Evolutionary conservation across 495 filamentous ascomycete genomes (phyloP).

Genomic region (Parachaetomium inaequale): DNA sequence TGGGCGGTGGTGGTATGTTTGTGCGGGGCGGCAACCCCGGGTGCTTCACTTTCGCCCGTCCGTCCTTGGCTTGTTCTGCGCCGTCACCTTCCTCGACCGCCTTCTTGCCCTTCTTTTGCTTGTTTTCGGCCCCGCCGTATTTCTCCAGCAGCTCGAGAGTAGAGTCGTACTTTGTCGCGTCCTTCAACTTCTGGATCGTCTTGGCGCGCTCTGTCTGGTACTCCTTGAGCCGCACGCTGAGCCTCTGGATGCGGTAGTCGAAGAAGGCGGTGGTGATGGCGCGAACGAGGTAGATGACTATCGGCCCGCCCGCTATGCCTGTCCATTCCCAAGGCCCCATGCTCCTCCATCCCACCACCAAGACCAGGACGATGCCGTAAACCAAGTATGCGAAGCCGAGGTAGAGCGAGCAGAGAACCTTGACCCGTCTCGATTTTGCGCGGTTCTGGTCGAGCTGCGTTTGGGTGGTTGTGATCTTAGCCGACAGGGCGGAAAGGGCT

Average conservation of each 20-base stretch:
- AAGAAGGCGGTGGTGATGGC: conserved; percentile 62
- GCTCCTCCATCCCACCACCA: conserved; percentile 82
- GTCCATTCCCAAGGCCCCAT: conserved; percentile 72
- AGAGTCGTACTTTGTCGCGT: conserved; percentile 89
- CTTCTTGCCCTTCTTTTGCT: conserved; percentile 39
- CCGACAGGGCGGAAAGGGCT: conserved; percentile 71
- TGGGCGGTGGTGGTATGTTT: conserved; percentile 69
- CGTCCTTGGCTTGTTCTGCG: conserved; percentile 20
- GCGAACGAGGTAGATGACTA: conserved; percentile 71
- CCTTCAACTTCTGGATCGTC: conserved; percentile 91
- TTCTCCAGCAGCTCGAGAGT: conserved; percentile 92
- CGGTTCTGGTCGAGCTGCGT: conserved; percentile 68
- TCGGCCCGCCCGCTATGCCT: conserved; percentile 72
- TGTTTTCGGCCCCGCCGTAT: conserved; percentile 68
- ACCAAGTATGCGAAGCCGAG: conserved; percentile 85
- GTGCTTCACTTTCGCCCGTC: conserved; percentile 18
- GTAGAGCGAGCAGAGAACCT: conserved; percentile 85
- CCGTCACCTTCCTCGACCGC: conserved; percentile 23
- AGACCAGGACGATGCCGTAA: conserved; percentile 69
- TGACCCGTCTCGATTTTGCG: conserved; percentile 69
- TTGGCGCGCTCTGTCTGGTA: conserved; percentile 72
- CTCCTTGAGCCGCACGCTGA: conserved; percentile 64
- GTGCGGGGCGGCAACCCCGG: conserved; percentile 43
- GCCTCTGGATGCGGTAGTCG: conserved; percentile 70
- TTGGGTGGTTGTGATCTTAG: conserved; percentile 71